Percentiles rank a stretch among this genome's conserved stretches.
Conservation (phyloP, 257 asterid species). For the Primulina eburnea region DNA sequence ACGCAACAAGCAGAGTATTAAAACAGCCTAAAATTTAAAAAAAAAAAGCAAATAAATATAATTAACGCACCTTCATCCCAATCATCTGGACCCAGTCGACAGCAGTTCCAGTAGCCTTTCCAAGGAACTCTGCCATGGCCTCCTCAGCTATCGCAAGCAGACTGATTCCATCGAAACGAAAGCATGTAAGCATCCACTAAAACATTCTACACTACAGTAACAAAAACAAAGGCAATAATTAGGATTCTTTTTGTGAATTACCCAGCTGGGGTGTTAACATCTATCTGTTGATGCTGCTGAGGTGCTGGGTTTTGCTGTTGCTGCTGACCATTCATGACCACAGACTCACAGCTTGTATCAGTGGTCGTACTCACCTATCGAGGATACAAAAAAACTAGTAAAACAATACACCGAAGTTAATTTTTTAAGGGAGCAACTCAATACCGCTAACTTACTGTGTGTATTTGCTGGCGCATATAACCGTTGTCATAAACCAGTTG, state of each 20-base stretch:
- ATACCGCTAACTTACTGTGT: slow-evolving; percentile 51
- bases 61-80: slow-evolving; percentile 88
- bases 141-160: slow-evolving; percentile 98
- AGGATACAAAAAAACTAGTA: background rate
- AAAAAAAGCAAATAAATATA: background rate
- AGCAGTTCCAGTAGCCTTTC: slow-evolving; percentile 99
- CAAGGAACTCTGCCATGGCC: slow-evolving; percentile 99
- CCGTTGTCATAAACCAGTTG: slow-evolving; percentile 88
- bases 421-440: background rate
- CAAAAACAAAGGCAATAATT: background rate
- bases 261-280: slow-evolving; percentile 99
- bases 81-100: slow-evolving; percentile 99
- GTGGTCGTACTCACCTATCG: slow-evolving; percentile 73
- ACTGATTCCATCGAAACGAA: slow-evolving; percentile 32
- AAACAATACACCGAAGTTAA: background rate
- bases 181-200: background rate
- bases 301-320: slow-evolving; percentile 78
- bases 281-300: slow-evolving; percentile 90
- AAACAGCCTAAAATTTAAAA: background rate
- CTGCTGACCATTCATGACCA: slow-evolving; percentile 85
- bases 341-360: slow-evolving; percentile 94
- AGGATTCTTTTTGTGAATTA: slow-evolving; percentile 26
- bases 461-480: slow-evolving; percentile 69
- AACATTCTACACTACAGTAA: background rate
- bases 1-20: background rate